Base-by-base conservation (phyloP, 768 basidiomycete species). In the Panellus pusillus region DNA sequence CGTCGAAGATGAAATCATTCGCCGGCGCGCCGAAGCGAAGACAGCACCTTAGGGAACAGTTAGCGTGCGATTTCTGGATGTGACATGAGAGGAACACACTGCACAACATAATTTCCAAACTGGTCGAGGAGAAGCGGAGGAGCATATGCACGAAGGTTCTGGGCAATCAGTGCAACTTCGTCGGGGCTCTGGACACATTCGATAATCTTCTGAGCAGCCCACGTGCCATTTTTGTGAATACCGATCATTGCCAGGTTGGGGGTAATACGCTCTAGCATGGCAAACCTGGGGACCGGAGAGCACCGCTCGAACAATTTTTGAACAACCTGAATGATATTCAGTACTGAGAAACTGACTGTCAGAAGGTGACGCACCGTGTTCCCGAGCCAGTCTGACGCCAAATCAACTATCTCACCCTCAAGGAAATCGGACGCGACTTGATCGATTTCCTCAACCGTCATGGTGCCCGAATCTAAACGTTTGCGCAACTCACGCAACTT, bases 121-220 rank as follows among this genome's bases (percentile, higher is more conserved):
- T 93, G 92, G 67, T 98, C 95, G 32, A 98, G 81, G 37, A 98
- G 81, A 17, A 99, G 79, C 9, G 97, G 93, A 41, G 97, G 97
- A 11, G 90, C 83, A 67, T 96, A 99, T 0, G 97, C 86, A 54
- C 91, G 78, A 55, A 99, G 72, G 66, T 96, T 90, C 67, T 89
- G 86, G 41, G 91, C 84, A 64, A 99, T 86, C 37, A 96, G 70
- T 6, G 78, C 78, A 50, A 94, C 81, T 68, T 99, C 97, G 50
- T 97, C 93, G 15, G 89, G 85, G 29, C 80, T 86, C 52, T 86
- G 82, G 40, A 94, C 91, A 57, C 93, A 96, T 72, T 98, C 94
- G 54, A 98, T 98, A 66, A 97, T 93, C 79, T 98, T 98, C 72
- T 99, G 97, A 3, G 95, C 95, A 3, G 96, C 96, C 97, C 97